phyloP scores from a whole-genome alignment of 495 filamentous ascomycete genomes.

The Hypoxylon fuscum region DNA sequence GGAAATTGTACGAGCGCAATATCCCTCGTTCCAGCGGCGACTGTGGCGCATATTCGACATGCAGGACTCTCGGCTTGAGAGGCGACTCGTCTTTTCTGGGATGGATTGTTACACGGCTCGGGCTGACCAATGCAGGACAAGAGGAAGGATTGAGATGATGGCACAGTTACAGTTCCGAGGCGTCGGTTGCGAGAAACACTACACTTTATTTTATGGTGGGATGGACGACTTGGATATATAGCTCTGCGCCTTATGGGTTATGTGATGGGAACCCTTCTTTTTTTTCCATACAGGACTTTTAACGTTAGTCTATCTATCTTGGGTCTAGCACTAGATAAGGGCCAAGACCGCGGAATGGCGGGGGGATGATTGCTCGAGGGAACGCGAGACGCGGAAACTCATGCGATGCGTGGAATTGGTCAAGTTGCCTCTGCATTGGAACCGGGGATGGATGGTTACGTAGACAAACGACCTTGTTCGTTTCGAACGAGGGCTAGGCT shows the following conservation, averaged over 20 bases:
- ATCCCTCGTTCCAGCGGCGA: conserved; percentile 44
- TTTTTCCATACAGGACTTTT: conserved; percentile 7
- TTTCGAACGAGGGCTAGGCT: conserved; percentile 3
- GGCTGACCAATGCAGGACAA: conserved; percentile 37
- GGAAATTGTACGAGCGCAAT: conserved; percentile 45
- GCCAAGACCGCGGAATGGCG: conserved; percentile 26
- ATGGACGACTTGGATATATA: conserved; percentile 24
- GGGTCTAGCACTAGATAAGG: conserved; percentile 20
- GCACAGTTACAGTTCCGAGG: conserved; percentile 35
- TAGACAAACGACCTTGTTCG: conserved; percentile 9
- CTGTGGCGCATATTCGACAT: conserved; percentile 44
- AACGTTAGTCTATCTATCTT: conserved; percentile 16
- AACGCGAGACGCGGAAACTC: conserved; percentile 23
- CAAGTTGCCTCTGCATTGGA: conserved; percentile 33
- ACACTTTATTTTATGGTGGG: conserved; percentile 1
- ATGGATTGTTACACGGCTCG: conserved; percentile 40
- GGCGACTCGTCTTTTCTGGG: conserved; percentile 29
- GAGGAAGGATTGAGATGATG: conserved; percentile 32
- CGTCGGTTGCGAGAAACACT: conserved; percentile 33
- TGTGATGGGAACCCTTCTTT: conserved; percentile 14
- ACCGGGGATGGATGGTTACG: conserved; percentile 19
- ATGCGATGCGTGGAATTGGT: conserved; percentile 33
- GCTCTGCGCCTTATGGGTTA: conserved; percentile 33
- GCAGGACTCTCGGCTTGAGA: conserved; percentile 42
- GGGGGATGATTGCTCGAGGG: conserved; percentile 22